These are phyloP conservation scores for Lentinula aciculospora DNA, from an alignment of 768 basidiomycete species.

Conservation along the genomic window DNA sequence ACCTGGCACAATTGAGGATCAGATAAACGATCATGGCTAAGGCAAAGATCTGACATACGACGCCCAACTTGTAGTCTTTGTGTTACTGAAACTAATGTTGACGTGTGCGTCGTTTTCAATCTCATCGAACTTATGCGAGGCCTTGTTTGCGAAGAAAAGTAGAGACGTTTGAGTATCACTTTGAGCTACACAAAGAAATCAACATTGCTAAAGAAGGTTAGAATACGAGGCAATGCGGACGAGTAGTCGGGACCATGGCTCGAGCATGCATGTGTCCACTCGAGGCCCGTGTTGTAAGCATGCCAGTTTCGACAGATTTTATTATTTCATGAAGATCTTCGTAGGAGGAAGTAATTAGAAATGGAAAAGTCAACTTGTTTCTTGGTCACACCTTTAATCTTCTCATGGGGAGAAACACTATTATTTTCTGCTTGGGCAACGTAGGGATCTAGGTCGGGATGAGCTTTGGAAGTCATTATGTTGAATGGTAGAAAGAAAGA, in stretches of 20 bases:
- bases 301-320: constrained; percentile 58
- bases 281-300: constrained; percentile 70
- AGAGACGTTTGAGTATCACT: constrained; percentile 47
- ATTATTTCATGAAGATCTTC: constrained; percentile 62
- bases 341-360: not conserved
- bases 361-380: too few species aligned
- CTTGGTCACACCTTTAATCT: constrained; percentile 47
- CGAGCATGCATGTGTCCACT: constrained; percentile 73
- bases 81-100: constrained; percentile 76
- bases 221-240: constrained; percentile 30
- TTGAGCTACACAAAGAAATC: constrained; percentile 26
- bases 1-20: constrained; percentile 23
- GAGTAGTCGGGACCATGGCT: constrained; percentile 70
- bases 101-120: constrained; percentile 71
- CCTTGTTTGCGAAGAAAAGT: constrained; percentile 70
- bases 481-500: not conserved
- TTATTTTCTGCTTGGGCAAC: constrained; percentile 58
- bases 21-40: not conserved
- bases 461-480: constrained; percentile 12
- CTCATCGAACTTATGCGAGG: constrained; percentile 69
- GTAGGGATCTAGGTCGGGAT: constrained; percentile 62
- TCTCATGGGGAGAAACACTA: constrained; percentile 52
- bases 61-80: constrained; percentile 70
- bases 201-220: not conserved
- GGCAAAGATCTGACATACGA: constrained; percentile 27